Evolutionary conservation across 129 eudicot genomes (phyloP).

Genomic region (Dittrichia graveolens): DNA sequence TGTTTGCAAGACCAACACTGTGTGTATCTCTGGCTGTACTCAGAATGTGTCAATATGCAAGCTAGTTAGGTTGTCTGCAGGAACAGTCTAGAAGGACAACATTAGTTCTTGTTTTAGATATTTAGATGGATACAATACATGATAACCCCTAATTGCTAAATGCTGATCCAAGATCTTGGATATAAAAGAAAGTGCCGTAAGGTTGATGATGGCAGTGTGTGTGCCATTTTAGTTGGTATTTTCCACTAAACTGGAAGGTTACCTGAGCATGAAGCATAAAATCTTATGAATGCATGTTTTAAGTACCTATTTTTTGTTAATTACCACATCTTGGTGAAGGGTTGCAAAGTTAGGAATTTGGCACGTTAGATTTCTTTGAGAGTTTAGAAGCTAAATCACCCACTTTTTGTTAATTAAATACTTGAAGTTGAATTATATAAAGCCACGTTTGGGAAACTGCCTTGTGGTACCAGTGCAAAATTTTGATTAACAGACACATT

Average conservation of each 20-base stretch:
- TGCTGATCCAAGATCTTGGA: constrained; percentile 13
- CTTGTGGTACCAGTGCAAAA: not conserved
- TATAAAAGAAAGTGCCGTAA: not conserved
- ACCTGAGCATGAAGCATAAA: constrained; percentile 11
- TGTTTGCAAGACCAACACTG: constrained; percentile 7
- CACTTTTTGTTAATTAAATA: constrained; percentile 11
- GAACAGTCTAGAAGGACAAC: not conserved
- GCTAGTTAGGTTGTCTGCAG: constrained; percentile 19
- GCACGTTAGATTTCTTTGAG: constrained; percentile 1
- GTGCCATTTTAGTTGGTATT: constrained; percentile 7
- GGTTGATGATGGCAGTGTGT: constrained; percentile 13
- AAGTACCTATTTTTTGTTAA: not conserved
- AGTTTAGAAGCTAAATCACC: constrained; percentile 4
- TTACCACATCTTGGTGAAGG: constrained; percentile 18
- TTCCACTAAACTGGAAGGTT: not conserved
- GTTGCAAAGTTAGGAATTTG: not conserved
- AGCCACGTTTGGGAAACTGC: not conserved
- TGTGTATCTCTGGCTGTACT: not conserved
- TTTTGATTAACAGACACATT: not conserved
- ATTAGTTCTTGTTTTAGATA: constrained; percentile 14
- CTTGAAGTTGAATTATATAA: not conserved
- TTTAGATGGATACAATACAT: constrained; percentile 12
- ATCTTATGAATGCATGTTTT: not conserved
- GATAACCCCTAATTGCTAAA: not conserved
- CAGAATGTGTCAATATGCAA: constrained; percentile 12